Base-by-base conservation (phyloP, 495 filamentous ascomycete species). In the Podospora pseudocomata region DNA sequence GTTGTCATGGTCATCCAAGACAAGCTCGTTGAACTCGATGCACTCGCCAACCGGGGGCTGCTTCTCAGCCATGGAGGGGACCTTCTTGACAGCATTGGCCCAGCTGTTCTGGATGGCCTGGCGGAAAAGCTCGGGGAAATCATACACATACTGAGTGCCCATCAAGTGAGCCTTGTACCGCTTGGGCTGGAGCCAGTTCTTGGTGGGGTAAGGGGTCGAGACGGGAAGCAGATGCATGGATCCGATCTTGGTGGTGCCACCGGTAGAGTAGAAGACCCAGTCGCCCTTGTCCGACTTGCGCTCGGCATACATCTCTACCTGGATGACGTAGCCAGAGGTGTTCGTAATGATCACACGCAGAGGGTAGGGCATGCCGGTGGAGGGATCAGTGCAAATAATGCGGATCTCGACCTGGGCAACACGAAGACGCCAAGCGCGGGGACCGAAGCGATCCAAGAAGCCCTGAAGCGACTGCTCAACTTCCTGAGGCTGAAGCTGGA, bases 51-150 rank as follows among this genome's bases (percentile, higher is more conserved):
- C 83, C 18, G 86, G 83, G 16, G 96, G 96, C 75, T 94, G 90
- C 84, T 92, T 92, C 54, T 92, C 90, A 32, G 86, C 85, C 60
- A 97, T 80, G 44, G 85, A 82, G 4, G 91, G 82, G 66, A 93
- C 87, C 76, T 89, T 90, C 72, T 85, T 84, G 56, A 90, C 85
- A 64, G 86, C 86, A 77, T 88, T 88, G 72, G 83, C 82, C 95
- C 95, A 99, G 84, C 87, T 92, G 83, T 97, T 97, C 81, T 97
- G 93, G 80, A 97, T 91, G 55, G 95, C 94, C 80, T 98, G 95
- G 75, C 95, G 87, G 91, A 99, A 99, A 39, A 99, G 89, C 84
- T 99, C 96, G 7, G 95, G 95, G 91, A 99, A 99, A 83, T 99
- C 95, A 78, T 99, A 99, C 67, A 97, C 96, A 72, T 97, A 99